These are phyloP conservation scores for Mycena indigotica DNA, from an alignment of 768 basidiomycete species.

Conservation along the genomic window DNA sequence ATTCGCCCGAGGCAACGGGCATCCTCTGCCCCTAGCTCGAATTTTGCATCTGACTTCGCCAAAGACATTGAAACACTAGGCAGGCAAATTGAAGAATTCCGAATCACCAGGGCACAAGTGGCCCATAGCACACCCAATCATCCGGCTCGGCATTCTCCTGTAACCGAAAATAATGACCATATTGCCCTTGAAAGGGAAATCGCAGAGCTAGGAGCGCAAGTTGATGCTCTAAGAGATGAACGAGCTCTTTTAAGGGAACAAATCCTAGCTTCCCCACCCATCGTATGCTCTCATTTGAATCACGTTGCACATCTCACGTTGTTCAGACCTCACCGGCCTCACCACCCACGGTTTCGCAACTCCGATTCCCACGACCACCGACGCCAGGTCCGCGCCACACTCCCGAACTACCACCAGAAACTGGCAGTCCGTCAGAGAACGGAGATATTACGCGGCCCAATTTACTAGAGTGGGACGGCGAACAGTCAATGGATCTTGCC, in stretches of 20 bases:
- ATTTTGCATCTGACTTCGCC: not conserved
- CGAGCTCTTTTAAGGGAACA: not conserved
- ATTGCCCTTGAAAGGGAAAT: not conserved
- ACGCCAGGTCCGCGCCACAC: conserved; percentile 1
- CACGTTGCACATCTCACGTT: not conserved
- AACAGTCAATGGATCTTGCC: conserved; percentile 1
- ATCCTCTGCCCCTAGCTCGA: not conserved
- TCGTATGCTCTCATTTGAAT: not conserved
- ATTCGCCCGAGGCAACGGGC: not conserved
- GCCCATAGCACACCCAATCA: no score
- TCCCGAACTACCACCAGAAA: not conserved
- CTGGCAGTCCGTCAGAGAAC: no score
- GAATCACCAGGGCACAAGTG: no score
- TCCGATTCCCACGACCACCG: not conserved
- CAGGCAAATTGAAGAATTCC: no score
- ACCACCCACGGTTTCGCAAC: no score
- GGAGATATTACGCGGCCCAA: not conserved
- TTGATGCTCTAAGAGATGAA: not conserved
- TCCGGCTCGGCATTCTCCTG: no score
- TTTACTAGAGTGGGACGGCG: not conserved
- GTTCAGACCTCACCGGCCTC: not conserved
- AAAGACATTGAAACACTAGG: not conserved
- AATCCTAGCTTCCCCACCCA: not conserved
- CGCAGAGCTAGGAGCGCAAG: not conserved
- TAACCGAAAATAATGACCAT: no score